Percentiles rank a stretch among this genome's conserved stretches.
Conservation (phyloP, 768 basidiomycete genomes). For the Psilocybe tampanensis region DNA sequence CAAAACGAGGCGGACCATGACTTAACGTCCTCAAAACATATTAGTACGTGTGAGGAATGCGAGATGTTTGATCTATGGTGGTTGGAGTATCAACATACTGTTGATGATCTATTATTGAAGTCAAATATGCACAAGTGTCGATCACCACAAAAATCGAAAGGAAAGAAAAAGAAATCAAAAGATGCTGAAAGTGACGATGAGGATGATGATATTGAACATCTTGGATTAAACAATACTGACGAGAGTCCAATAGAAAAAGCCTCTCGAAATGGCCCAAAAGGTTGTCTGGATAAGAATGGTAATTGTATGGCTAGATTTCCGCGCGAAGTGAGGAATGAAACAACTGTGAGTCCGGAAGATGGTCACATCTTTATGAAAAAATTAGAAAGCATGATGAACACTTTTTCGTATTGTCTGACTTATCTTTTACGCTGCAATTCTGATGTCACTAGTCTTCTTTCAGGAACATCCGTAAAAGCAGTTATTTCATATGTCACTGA, state of each 20-base stretch:
- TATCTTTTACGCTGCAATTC: conserved; percentile 40
- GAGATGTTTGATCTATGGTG: conserved; percentile 17
- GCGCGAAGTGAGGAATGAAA: conserved; percentile 18
- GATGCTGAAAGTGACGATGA: no score
- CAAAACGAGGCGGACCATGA: no score
- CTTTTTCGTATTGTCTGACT: conserved; percentile 27
- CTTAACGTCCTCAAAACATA: no score
- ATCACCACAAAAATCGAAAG: background rate
- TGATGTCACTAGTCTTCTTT: conserved; percentile 38
- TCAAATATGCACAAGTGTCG: conserved; percentile 33
- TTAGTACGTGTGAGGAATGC: conserved; percentile 18
- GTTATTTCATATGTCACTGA: conserved; percentile 41
- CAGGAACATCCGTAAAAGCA: conserved; percentile 42
- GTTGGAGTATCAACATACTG: conserved; percentile 12
- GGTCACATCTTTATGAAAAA: conserved; percentile 34
- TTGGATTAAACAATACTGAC: no score
- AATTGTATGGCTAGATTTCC: conserved; percentile 41
- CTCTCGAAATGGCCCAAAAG: conserved; percentile 6
- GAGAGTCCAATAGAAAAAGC: background rate
- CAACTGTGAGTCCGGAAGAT: conserved; percentile 26
- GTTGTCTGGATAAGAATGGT: conserved; percentile 30
- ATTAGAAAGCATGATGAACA: conserved; percentile 39
- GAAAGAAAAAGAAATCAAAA: no score
- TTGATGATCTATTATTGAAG: conserved; percentile 29
- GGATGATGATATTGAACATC: no score